Evolutionary conservation across 768 basidiomycete genomes (phyloP), one percentile per base, ranked within the genome.

Genomic region (Pleurotus tuber-regium): DNA sequence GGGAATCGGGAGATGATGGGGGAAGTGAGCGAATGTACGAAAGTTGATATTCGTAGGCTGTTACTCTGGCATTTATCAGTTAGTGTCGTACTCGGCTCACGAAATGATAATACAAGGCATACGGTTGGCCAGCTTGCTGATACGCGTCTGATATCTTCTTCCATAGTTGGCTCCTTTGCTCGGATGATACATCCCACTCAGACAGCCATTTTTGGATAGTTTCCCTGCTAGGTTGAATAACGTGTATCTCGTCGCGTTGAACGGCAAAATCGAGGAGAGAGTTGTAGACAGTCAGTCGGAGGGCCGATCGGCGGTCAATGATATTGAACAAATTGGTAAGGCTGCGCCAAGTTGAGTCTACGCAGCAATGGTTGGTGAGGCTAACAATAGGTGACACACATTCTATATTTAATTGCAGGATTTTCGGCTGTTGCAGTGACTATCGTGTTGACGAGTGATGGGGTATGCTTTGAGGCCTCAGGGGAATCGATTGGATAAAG

Each of bases 241-340:
- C 66, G 9, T 80, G 76, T 3, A 91, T 65, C 44, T 90, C 84
- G 56, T 80, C 79, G 56, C 84, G 82, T 18, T 72, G 65, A 21
- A 71, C 70, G 4, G 89, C 84, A 40, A 84, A 62, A 19, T 79
- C 68, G 19, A 93, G 68, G 16, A 92, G 77, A 7, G 79, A 69
- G 16, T 69, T 75, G 59, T 85, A 89, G 18, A 90, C 85, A 4
- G 72, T 61, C 25, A 81, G 67, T 4, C 91, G 83, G 51, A 87
- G 70, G 12, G 82, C 64, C 2, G 89, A 92, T 41, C 69, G 74
- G 50, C 80, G 79, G 21, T 89, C 86, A 10, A 83, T 68, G 9
- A 85, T 77, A 60, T 93, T 92, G 77, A 91, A 92, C 25, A 92
- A 66, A 63, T 91, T 92, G 19, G 91, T 84, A 8, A 92, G 70